Evolutionary conservation across 2,329 filamentous ascomycete species (phyloP).

Genomic region (Stagonosporopsis chrysanthemi): DNA sequence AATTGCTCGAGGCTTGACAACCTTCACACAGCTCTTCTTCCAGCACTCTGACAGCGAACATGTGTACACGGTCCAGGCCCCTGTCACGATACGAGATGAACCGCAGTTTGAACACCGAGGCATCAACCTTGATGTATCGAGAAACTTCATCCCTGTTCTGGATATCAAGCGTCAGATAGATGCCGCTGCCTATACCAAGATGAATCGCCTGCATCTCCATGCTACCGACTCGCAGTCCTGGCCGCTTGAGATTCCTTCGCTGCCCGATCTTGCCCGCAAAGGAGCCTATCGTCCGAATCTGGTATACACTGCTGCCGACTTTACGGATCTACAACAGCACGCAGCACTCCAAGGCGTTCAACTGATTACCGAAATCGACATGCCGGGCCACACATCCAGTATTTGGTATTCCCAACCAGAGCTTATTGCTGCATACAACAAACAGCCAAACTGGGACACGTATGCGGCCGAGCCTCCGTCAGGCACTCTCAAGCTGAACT

Average conservation of each 20-base stretch:
- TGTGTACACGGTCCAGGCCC: conserved; percentile 74
- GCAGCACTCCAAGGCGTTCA: conserved; percentile 73
- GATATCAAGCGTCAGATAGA: conserved; percentile 80
- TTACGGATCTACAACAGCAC: conserved; percentile 73
- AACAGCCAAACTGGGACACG: conserved; percentile 60
- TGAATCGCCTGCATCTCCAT: conserved; percentile 84
- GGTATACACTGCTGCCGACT: conserved; percentile 71
- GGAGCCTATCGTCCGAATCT: conserved; percentile 75
- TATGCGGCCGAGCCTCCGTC: conserved; percentile 64
- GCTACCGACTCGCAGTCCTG: conserved; percentile 85
- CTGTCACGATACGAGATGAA: conserved; percentile 73
- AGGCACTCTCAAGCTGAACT: conserved; percentile 78
- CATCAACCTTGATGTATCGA: conserved; percentile 78
- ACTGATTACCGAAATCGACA: conserved; percentile 79
- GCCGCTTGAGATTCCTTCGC: conserved; percentile 79
- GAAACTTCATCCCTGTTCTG: conserved; percentile 72
- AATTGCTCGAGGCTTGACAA: conserved; percentile 75
- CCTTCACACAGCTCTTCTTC: conserved; percentile 83
- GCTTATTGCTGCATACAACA: conserved; percentile 70
- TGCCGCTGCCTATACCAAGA: conserved; percentile 77
- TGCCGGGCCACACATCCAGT: conserved; percentile 78
- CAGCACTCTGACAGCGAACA: conserved; percentile 64
- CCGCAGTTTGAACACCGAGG: conserved; percentile 81
- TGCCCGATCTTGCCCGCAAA: conserved; percentile 74
- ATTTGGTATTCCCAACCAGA: conserved; percentile 73